Conservation (phyloP, 75 land plant species). For the Cryptomeria japonica region DNA sequence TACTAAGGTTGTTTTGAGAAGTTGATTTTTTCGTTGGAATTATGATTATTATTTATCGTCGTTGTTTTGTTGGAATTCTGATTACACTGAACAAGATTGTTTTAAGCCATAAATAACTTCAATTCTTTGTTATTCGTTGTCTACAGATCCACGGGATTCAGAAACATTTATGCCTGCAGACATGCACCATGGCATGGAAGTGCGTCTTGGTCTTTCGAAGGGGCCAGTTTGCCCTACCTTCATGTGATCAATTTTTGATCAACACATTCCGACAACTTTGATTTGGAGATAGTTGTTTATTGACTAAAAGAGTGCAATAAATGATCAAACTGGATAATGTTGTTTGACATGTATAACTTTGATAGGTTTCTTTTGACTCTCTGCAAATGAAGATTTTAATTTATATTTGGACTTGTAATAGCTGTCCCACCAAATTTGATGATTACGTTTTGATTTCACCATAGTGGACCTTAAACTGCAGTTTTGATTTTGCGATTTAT, state of each 20-base stretch:
- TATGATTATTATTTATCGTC: neutral
- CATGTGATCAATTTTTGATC: slow-evolving; percentile 26
- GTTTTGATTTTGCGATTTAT: neutral
- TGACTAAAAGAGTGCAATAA: neutral
- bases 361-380: neutral
- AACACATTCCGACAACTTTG: neutral
- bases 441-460: neutral
- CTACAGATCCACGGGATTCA: slow-evolving; percentile 73
- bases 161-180: slow-evolving; percentile 66
- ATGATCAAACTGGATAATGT: neutral
- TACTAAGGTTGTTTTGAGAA: neutral
- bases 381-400: neutral
- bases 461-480: neutral
- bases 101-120: neutral
- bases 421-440: neutral
- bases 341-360: neutral
- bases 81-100: too few species aligned
- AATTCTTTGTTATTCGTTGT: slow-evolving; percentile 7
- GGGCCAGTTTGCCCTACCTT: slow-evolving; percentile 75
- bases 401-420: neutral
- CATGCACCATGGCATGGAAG: slow-evolving; percentile 94
- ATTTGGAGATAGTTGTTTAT: neutral
- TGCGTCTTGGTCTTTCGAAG: slow-evolving; percentile 73
- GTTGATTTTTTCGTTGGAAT: neutral
- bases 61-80: slow-evolving; percentile 1